Conservation (phyloP, 208 protist genomes). For the Leishmania aethiopica region DNA sequence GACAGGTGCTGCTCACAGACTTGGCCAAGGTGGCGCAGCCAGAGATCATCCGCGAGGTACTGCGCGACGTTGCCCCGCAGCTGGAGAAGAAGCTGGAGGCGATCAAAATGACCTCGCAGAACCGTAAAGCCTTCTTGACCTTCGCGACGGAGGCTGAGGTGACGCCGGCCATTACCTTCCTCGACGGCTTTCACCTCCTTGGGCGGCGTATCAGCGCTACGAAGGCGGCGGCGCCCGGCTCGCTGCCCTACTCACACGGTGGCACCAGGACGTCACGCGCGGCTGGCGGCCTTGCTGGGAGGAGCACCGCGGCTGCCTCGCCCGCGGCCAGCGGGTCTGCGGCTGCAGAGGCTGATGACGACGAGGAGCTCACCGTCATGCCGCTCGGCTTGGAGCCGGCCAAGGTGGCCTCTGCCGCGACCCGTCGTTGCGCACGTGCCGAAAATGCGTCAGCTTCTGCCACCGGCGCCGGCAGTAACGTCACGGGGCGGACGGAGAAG, state of each 20-base stretch:
- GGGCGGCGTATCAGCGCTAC: conserved; percentile 74
- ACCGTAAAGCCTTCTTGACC: conserved; percentile 91
- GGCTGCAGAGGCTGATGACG: conserved; percentile 10
- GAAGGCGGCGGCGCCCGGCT: conserved; percentile 75
- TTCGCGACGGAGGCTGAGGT: conserved; percentile 76
- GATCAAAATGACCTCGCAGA: conserved; percentile 92
- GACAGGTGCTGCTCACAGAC: conserved; percentile 88
- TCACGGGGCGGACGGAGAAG: conserved; percentile 76
- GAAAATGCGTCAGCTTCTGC: conserved; percentile 6
- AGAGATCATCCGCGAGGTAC: conserved; percentile 88
- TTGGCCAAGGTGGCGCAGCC: conserved; percentile 80
- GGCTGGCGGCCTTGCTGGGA: conserved; percentile 1
- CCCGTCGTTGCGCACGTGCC: conserved; percentile 6
- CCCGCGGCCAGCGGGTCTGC: not conserved
- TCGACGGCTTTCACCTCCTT: conserved; percentile 86
- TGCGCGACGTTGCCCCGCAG: conserved; percentile 86
- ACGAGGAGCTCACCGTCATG: conserved; percentile 40
- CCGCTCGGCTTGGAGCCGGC: conserved; percentile 46
- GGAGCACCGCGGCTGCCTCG: not conserved
- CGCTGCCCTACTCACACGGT: conserved; percentile 79
- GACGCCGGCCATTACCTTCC: conserved; percentile 66
- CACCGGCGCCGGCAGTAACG: conserved; percentile 34
- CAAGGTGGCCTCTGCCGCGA: not conserved
- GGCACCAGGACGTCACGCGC: conserved; percentile 15
- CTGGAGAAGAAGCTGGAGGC: conserved; percentile 84